These are phyloP conservation scores for Mortierella polycephala DNA, from an alignment of 371 early-diverging fungal species.

Conservation along the genomic window DNA sequence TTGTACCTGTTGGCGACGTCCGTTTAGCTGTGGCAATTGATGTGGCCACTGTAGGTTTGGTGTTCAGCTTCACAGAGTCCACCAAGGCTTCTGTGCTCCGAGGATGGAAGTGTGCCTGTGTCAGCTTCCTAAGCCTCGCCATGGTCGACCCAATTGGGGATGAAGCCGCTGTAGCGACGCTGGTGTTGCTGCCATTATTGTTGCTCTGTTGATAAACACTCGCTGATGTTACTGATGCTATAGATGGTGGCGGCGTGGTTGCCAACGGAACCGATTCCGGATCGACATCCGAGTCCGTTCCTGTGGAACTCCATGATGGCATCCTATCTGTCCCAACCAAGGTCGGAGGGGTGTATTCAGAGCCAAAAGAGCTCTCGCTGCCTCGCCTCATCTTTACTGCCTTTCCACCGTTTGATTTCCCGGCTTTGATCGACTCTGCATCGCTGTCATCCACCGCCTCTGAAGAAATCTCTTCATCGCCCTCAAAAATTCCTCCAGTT, in stretches of 20 bases:
- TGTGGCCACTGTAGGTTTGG: slow-evolving; percentile 51
- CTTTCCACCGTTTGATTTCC: slow-evolving; percentile 9
- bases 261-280: slow-evolving; percentile 16
- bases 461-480: slow-evolving; percentile 53
- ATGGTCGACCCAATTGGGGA: slow-evolving; percentile 17
- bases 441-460: slow-evolving; percentile 39
- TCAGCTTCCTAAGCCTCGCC: slow-evolving; percentile 45
- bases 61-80: slow-evolving; percentile 38
- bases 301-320: slow-evolving; percentile 40
- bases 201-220: slow-evolving; percentile 23
- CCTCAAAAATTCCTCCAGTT: slow-evolving; percentile 72
- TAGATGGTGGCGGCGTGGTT: slow-evolving; percentile 7
- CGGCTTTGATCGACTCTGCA: slow-evolving; percentile 14
- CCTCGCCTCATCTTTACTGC: slow-evolving; percentile 19
- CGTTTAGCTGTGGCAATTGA: slow-evolving; percentile 46
- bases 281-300: slow-evolving; percentile 44
- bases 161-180: neutral
- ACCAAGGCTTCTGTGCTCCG: slow-evolving; percentile 18
- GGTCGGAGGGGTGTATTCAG: slow-evolving; percentile 28
- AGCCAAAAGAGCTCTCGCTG: slow-evolving; percentile 36
- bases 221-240: slow-evolving; percentile 6
- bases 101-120: slow-evolving; percentile 36
- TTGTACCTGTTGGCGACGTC: slow-evolving; percentile 24
- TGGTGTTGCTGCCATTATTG: slow-evolving; percentile 21
- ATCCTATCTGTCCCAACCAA: slow-evolving; percentile 6